Conservation (phyloP, 345 rosid species). For the Nasturtium officinale region DNA sequence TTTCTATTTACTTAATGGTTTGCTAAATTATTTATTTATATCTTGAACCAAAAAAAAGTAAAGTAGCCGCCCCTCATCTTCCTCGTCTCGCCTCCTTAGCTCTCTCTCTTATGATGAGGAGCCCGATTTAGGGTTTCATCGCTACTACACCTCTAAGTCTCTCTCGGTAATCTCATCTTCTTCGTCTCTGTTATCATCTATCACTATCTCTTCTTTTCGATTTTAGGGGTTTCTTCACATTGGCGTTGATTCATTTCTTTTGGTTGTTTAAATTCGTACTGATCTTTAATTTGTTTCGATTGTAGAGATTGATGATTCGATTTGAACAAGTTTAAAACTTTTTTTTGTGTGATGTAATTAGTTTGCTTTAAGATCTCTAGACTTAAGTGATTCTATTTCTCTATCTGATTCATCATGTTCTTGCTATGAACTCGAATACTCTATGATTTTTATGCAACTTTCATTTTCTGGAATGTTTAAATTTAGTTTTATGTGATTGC, state of each 20-base stretch:
- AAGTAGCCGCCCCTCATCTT: slow-evolving; percentile 37
- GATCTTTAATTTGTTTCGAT: slow-evolving; percentile 2
- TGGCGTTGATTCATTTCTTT: neutral
- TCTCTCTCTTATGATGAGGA: slow-evolving; percentile 22
- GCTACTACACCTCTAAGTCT: neutral
- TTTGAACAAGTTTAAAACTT: neutral
- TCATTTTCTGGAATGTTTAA: neutral
- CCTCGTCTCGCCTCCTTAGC: slow-evolving; percentile 36
- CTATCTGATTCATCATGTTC: neutral
- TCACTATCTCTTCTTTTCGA: neutral
- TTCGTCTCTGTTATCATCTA: neutral
- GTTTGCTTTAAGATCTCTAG: slow-evolving; percentile 7
- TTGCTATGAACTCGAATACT: slow-evolving; percentile 2
- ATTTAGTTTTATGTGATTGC: neutral
- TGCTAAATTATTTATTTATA: slow-evolving; percentile 16
- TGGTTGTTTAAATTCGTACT: neutral
- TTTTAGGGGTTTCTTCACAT: slow-evolving; percentile 14
- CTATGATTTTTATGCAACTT: neutral
- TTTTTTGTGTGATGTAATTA: neutral
- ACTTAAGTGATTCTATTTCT: neutral
- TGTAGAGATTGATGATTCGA: neutral
- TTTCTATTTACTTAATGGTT: neutral
- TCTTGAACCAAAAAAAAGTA: neutral
- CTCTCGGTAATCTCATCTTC: slow-evolving; percentile 21
- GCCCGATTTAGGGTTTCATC: slow-evolving; percentile 38